Percentiles rank a stretch among this genome's conserved stretches.
Conservation (phyloP, 768 basidiomycete genomes). For the Melanogaster broomeanus region DNA sequence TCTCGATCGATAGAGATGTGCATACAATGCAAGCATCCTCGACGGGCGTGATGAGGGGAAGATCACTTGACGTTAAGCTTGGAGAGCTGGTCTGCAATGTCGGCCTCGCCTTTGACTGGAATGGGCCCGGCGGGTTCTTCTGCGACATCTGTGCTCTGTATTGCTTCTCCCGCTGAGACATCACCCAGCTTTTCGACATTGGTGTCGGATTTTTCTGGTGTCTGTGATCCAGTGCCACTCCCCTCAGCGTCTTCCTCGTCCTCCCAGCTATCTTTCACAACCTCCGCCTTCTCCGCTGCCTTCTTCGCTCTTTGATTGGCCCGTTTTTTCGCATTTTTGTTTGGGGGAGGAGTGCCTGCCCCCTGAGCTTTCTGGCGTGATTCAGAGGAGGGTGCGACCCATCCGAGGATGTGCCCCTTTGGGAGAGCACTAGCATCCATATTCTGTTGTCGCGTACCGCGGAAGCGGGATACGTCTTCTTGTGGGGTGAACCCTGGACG, state of each 20-base stretch:
- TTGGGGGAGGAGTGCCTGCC: slow-evolving; percentile 42
- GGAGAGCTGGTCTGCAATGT: slow-evolving; percentile 52
- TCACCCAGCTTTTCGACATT: slow-evolving; percentile 25
- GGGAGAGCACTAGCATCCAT: slow-evolving; percentile 65
- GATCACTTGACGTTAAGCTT: slow-evolving; percentile 57
- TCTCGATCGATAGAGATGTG: neutral
- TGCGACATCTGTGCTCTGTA: slow-evolving; percentile 26
- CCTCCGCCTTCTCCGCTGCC: slow-evolving; percentile 49
- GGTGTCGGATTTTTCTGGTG: slow-evolving; percentile 20
- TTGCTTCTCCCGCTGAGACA: slow-evolving; percentile 1
- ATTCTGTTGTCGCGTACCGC: slow-evolving; percentile 73
- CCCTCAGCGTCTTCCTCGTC: slow-evolving; percentile 60
- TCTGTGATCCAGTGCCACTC: slow-evolving; percentile 17
- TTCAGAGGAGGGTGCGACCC: slow-evolving; percentile 62
- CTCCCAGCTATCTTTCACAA: slow-evolving; percentile 78
- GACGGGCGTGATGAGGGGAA: neutral
- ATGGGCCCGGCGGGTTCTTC: slow-evolving; percentile 23
- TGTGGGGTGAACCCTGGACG: slow-evolving; percentile 93
- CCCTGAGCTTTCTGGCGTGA: slow-evolving; percentile 31
- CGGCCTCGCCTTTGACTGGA: slow-evolving; percentile 14
- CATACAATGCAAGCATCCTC: neutral
- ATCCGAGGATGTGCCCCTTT: slow-evolving; percentile 83
- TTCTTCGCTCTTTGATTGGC: slow-evolving; percentile 79
- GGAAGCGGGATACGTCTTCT: slow-evolving; percentile 89
- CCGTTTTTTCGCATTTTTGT: slow-evolving; percentile 83